Evolutionary conservation across 148 eudicot species (phyloP), one percentile per base, ranked within the genome.

Genomic region (Camellia sinensis): DNA sequence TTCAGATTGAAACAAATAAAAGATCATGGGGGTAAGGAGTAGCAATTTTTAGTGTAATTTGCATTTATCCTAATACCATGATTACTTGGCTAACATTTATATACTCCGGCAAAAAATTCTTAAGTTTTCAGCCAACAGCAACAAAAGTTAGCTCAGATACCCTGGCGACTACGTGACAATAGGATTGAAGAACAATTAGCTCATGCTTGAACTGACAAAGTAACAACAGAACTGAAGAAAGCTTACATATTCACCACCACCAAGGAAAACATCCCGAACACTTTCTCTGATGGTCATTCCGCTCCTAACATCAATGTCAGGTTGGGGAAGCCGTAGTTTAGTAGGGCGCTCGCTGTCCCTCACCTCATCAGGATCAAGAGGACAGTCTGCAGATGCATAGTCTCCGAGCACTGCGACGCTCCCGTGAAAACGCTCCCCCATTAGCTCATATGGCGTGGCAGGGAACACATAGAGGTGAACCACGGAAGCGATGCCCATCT

Each of bases 401-500:
- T 97, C 99, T 71, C 99, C 99, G 46, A 97, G 97, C 82, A 97
- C 95, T 62, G 99, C 85, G 70, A 94, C 89, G 66, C 84, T 86
- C 85, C 98, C 99, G 53, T 80, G 69, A 85, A 82, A 90, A 48
- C 78, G 87, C 22, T 94, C 97, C 69, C 92, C 97, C 97, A 97
- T 91, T 80, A 87, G 84, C 82, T 90, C 98, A 79, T 97, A 97
- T 17, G 98, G 98, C 82, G 94, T 90, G 80, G 99, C 89, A 37
- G 98, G 98, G 84, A 91, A 97, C 73, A 97, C 99, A 82, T 89
- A 97, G 18, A 97, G 87, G 89, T 97, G 99, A 90, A 91, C 98
- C 70, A 87, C 83, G 46, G 98, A 88, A 81, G 99, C 99, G 81
- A 94, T 81, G 76, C 92, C 94, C 99, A 97, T 97, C 99, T 97